Evolutionary conservation across 2,329 filamentous ascomycete genomes (phyloP), one percentile per base, ranked within the genome.

Genomic region (Exophiala alcalophila): DNA sequence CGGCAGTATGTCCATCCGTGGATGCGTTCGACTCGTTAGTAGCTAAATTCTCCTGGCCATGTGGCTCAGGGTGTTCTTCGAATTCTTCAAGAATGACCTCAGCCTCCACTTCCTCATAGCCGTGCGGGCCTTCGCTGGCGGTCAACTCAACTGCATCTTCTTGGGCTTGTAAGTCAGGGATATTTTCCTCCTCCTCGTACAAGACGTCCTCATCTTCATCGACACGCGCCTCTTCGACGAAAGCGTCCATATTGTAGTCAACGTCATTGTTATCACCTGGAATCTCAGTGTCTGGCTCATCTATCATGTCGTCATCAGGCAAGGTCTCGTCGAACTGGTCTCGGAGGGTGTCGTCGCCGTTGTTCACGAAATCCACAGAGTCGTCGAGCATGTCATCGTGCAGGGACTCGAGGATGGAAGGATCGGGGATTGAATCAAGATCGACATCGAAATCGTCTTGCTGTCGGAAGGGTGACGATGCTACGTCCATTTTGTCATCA

Each of bases 251-350:
- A 18, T 47, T 47, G 40, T 40, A 50, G 24, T 53, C 50, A 12
- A 27, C 12, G 11, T 47, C 48, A 4, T 26, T 27, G 20, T 36
- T 40, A 6, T 39, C 39, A 9, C 15, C 15, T 54, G 60, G n/a
- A 18, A 21, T 8, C 7, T 19, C n/a, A 9, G 19, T 6, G 36
- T 42, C 40, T 61, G 63, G 42, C 49, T 65, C 28, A 43, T 61
- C 19, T 53, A 65, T 38, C 60, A 66, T 43, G 56, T 68, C 24
- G 47, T 67, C 37, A 63, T 63, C 9, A 66, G 65, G 49, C 50
- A 68, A 42, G 59, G 60, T 11, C 59, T 66, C 44, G 59, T 66
- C 25, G 52, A 63, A 16, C 57, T 63, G 3, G 47, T 66, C 25
- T 59, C 48, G 41, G 34, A 43, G 35, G 11, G 37, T 23, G 16